Percentiles rank a stretch among this genome's conserved stretches.
These are phyloP conservation scores for Nakazawaea wickerhamii DNA, from an alignment of 805 yeast species.

Conservation along the genomic window DNA sequence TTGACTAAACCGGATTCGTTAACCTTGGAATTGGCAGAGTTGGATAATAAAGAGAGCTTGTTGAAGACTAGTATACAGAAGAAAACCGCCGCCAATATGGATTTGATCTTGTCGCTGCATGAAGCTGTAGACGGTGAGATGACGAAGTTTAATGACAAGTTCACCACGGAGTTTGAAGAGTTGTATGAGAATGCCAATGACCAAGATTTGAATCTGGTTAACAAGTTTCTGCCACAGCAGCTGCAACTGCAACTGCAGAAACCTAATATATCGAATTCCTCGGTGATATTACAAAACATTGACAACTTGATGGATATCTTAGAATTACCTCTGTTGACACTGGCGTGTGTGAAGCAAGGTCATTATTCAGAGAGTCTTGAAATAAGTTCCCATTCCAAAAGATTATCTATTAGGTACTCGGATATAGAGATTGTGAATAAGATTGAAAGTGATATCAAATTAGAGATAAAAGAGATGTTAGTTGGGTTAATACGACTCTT, in stretches of 20 bases:
- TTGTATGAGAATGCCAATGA: conserved; percentile 26
- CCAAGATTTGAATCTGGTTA: conserved; percentile 20
- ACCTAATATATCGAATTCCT: conserved; percentile 15
- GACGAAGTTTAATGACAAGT: conserved; percentile 27
- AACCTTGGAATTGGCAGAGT: conserved; percentile 57
- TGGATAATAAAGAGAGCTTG: conserved; percentile 49
- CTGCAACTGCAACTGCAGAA: background rate
- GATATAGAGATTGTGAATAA: conserved; percentile 44
- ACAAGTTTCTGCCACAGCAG: conserved; percentile 14
- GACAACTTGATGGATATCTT: conserved; percentile 71
- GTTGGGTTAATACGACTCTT: conserved; percentile 63
- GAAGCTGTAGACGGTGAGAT: conserved; percentile 26
- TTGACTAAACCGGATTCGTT: conserved; percentile 11
- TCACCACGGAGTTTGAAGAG: conserved; percentile 24
- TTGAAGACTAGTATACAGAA: conserved; percentile 42
- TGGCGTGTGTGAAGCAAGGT: conserved; percentile 80
- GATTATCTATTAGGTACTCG: conserved; percentile 68
- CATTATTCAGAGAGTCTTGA: conserved; percentile 88
- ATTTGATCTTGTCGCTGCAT: conserved; percentile 36
- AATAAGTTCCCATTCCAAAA: conserved; percentile 65
- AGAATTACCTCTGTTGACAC: conserved; percentile 77
- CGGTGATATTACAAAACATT: conserved; percentile 50
- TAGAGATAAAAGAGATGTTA: conserved; percentile 57
- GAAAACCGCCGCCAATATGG: conserved; percentile 34
- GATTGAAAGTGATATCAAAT: conserved; percentile 45